Evolutionary conservation across 2,329 filamentous ascomycete genomes (phyloP), one percentile per base, ranked within the genome.

Genomic region (Hypoxylon sp.): DNA sequence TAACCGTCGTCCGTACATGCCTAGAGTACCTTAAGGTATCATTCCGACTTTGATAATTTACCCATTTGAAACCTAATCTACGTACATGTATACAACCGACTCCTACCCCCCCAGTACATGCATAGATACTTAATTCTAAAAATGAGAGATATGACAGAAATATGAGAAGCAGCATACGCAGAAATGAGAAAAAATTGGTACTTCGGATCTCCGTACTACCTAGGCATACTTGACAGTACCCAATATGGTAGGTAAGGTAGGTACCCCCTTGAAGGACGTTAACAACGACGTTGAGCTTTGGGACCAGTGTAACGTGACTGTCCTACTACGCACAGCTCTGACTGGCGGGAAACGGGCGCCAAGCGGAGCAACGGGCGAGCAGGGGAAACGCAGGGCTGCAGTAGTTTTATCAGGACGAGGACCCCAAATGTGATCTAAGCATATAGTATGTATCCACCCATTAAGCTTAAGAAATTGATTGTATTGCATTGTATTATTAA

Each of bases 301-400:
- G 60, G 43, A 51, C 41, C 41, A 37, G 57, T 65, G 62, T 53
- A 68, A 68, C 65, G 47, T 68, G 65, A 51, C 55, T 32, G 34
- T 46, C 46, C 21, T 60, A 47, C 50, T 39, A 52, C 56, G 48
- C 52, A 45, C 27, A 48, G 37, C 34, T 56, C 30, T 43, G 59
- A 56, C 56, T 54, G 58, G 64, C 47, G 56, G 46, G 41, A 53
- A 5, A 47, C 45, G 58, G 32, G 32, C 51, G 53, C 19, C 47
- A 32, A 57, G 57, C 37, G 57, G 57, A 51, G 46, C 30, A 46
- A 16, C n/a, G n/a, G 45, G 58, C 23, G 30, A 39, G 37, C 25
- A 46, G 61, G 54, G 32, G 14, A 16, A 37, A 25, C 30, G 50
- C 59, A 63, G 59, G 59, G 59, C 55, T 67, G 63, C 63, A 63